Base-by-base conservation (phyloP, 139 green algal species). In the Nannochloris sp. region DNA sequence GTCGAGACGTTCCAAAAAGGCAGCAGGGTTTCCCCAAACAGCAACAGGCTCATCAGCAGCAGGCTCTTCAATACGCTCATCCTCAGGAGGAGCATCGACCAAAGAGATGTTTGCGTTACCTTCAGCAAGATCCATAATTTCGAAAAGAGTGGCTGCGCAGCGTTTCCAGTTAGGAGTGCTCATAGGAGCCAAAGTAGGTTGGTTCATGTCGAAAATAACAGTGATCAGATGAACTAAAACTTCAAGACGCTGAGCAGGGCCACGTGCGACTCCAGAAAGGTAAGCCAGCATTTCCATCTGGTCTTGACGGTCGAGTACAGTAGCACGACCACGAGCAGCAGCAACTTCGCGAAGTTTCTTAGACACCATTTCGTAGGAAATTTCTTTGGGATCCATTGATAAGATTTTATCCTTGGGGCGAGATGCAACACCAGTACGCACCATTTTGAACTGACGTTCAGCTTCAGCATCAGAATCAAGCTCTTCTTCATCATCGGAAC, bases 291-390 rank as follows among this genome's bases (percentile, higher is more conserved):
- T 95, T 71, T 99, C 92, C 14, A 97, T 83, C 66, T 87, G 75
- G 69, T 97, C 92, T 61, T 86, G 64, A 23, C 90, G 81, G 76
- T 98, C 91, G 0, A 90, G 88, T 30, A 57, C 51, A 32, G 87
- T 87, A n/a, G 90, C 89, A 55, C 88, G 86, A 46, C 92, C 92
- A 19, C 92, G 83, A 1, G 76, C 72, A 45, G 85, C 60, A 23
- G 92, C 71, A 31, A 99, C 88, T 74, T 98, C 94, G 19, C 77
- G 70, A 48, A 96, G 80, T 86, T 98, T 98, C 37, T 88, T 79
- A 34, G 78, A 74, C 13, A 99, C 91, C 88, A 98, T 92, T 61
- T 96, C 91, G 48, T 90, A 96, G n/a, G 90, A 95, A 71, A 98
- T 95, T 46, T 98, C 85, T 65, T 86, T 85, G 32, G 83, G 86